Base-by-base conservation (phyloP, 2,329 filamentous ascomycete genomes). In the Balansia obtecta region DNA sequence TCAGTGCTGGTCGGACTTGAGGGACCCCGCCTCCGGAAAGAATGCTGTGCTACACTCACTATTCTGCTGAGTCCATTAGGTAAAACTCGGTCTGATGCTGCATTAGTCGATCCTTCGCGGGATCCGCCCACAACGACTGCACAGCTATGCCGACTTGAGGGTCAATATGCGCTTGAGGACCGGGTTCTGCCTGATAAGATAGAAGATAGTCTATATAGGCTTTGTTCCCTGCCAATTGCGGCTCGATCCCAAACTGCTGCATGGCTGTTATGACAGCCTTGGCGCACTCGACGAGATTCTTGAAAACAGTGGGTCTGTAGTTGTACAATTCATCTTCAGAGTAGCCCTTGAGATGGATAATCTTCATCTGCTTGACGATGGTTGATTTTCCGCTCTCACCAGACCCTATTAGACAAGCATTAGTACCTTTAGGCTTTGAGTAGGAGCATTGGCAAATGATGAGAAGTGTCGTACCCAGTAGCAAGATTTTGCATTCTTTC, bases 281-380 rank as follows among this genome's bases (percentile, higher is more conserved):
- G 58, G 89, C 88, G 74, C 93, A 98, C 70, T 98, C 93, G 59
- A 97, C 80, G 53, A 98, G 76, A 67, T 98, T 98, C 72, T 98
- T 98, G 75, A 95, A 98, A 53, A 98, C 89, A 34, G 93, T 97
- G 55, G 95, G 81, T 53, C 93, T 86, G 72, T 97, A 97, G 65
- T 95, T 85, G 61, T 86, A 86, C 46, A 97, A 77, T 69, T 98
- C 93, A 61, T 97, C 91, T 58, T 88, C 82, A 11, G 88, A 90
- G 70, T 98, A 98, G 54, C 93, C 93, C 71, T 96, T 95, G 62
- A 97, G 85, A 65, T 98, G 93, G 63, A 98, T 97, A 61, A 98
- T 98, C 72, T 97, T 98, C 93, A 98, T 98, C 76, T 98, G 93
- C 71, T 98, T 98, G 59, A 98, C 93, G 61, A 98, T 97, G 10